phyloP scores from a whole-genome alignment of 2,329 filamentous ascomycete genomes.

The Dothideomycetidae sp. region DNA sequence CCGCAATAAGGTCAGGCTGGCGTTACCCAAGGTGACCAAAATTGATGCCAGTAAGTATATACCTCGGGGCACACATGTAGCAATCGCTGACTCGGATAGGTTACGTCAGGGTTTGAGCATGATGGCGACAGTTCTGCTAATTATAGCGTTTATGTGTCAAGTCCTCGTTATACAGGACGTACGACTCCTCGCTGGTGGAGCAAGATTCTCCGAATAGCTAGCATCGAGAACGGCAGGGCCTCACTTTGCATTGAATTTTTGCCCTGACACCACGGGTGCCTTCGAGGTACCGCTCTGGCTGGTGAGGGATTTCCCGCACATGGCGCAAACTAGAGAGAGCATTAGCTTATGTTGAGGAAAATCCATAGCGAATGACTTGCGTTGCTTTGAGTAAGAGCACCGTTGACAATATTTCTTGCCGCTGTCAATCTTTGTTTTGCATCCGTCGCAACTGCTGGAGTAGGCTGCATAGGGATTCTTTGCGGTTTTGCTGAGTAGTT shows the following conservation, averaged over 20 bases:
- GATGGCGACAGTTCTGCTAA: no score
- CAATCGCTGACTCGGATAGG: no score
- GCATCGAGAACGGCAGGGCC: no score
- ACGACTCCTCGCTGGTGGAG: no score
- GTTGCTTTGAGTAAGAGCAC: slow-evolving; percentile 48
- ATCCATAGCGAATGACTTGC: slow-evolving; percentile 26
- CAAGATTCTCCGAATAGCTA: no score
- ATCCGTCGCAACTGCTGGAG: slow-evolving; percentile 45
- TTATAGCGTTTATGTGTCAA: no score
- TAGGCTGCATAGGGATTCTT: slow-evolving; percentile 54
- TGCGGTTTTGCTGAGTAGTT: slow-evolving; percentile 48
- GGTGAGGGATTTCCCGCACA: slow-evolving; percentile 46
- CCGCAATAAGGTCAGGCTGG: slow-evolving; percentile 80
- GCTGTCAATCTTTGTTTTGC: slow-evolving; percentile 50
- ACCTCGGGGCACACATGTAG: no score
- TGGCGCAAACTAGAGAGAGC: slow-evolving; percentile 40
- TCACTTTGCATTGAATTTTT: slow-evolving; percentile 49
- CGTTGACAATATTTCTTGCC: slow-evolving; percentile 47
- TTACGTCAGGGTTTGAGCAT: slow-evolving; percentile 5
- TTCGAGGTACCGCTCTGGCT: slow-evolving; percentile 24
- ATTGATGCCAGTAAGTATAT: slow-evolving; percentile 89
- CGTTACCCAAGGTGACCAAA: slow-evolving; percentile 75
- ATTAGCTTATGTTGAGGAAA: slow-evolving; percentile 2
- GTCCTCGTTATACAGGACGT: no score
- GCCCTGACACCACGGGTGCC: slow-evolving; percentile 42